Evolutionary conservation across 1,284 basidiomycete species (phyloP), one percentile per base, ranked within the genome.

Genomic region (Pseudozyma sp.): DNA sequence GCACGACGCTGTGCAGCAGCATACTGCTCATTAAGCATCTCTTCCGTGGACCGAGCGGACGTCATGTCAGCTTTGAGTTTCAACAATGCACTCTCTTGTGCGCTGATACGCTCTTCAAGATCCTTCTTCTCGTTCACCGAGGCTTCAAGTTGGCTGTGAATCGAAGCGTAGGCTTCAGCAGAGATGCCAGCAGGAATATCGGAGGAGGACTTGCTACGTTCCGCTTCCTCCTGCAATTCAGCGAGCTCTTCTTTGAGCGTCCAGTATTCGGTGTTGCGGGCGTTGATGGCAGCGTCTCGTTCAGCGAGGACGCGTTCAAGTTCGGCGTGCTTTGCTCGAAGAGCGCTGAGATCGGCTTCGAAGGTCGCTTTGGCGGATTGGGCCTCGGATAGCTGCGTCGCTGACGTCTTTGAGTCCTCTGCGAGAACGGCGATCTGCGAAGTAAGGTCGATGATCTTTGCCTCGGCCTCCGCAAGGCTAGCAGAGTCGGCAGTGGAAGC

Each of bases 161-260:
- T 39, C 8, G 47, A 48, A 1, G 18, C 10, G 13, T 67, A 43
- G 4, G 40, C 52, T 3, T 19, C 5, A 9, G 44, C 16, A 5
- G 45, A 13, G 34, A 18, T 35, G 3, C 36, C 3, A 3, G 47
- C 48, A 7, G 25, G 19, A 11, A 35, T 13, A 6, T 31, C 25
- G 25, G 25, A 31, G 0, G 36, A 34, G 10, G 63, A 59, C 45
- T 47, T 18, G 45, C 19, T 11, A 4, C 58, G 58, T 40, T 78
- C 75, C 0, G 55, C 67, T 10, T 59, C 49, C 25, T 79, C 77
- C 44, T 79, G 75, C 36, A 77, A 52, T 57, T 71, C 76, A 13
- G 76, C 77, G 0, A 79, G 57, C 58, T 79, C 77, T 54, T 79
- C 77, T 39, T 79, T 79, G n/a, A 75, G 53, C 7, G 52, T 51